Conservation (phyloP, 2,329 filamentous ascomycete genomes). For the Trichoderma harzianum region DNA sequence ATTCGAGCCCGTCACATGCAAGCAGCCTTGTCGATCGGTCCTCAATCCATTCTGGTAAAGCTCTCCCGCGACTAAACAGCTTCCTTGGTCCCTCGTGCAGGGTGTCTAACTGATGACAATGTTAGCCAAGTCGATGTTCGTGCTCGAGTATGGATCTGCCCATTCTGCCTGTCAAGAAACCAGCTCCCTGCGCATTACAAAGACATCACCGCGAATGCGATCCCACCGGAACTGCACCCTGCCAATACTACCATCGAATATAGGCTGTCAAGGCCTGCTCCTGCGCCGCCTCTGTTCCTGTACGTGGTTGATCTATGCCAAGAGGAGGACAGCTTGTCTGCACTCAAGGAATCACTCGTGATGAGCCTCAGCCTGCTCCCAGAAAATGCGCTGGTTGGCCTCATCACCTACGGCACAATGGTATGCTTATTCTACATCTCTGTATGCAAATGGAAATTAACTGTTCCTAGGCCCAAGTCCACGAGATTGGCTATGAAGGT, state of each 20-base stretch:
- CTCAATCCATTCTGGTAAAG: slow-evolving; percentile 93
- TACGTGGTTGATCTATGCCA: slow-evolving; percentile 88
- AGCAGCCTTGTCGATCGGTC: slow-evolving; percentile 90
- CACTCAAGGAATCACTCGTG: slow-evolving; percentile 80
- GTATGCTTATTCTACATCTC: slow-evolving; percentile 42
- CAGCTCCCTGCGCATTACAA: slow-evolving; percentile 83
- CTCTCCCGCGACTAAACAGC: not conserved
- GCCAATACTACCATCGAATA: slow-evolving; percentile 89
- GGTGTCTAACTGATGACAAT: not conserved
- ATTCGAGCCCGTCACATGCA: slow-evolving; percentile 96
- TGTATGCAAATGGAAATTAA: slow-evolving; percentile 21
- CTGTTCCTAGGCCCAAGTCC: slow-evolving; percentile 73
- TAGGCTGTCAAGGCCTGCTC: slow-evolving; percentile 73
- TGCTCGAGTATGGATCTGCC: slow-evolving; percentile 82
- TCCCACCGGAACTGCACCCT: slow-evolving; percentile 78
- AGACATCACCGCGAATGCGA: slow-evolving; percentile 79
- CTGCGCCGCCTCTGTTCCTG: slow-evolving; percentile 80
- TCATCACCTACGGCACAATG: slow-evolving; percentile 93
- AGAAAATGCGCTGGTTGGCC: slow-evolving; percentile 74
- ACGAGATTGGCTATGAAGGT: slow-evolving; percentile 96
- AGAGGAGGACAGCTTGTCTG: slow-evolving; percentile 79
- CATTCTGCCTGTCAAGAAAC: slow-evolving; percentile 82
- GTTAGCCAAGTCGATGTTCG: slow-evolving; percentile 76
- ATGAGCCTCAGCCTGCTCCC: slow-evolving; percentile 81
- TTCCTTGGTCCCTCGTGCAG: not conserved